Percentiles rank a stretch among this genome's conserved stretches.
Evolutionary conservation across 352 stramenopile genomes (phyloP).

Genomic region (Phytophthora chlamydospora): DNA sequence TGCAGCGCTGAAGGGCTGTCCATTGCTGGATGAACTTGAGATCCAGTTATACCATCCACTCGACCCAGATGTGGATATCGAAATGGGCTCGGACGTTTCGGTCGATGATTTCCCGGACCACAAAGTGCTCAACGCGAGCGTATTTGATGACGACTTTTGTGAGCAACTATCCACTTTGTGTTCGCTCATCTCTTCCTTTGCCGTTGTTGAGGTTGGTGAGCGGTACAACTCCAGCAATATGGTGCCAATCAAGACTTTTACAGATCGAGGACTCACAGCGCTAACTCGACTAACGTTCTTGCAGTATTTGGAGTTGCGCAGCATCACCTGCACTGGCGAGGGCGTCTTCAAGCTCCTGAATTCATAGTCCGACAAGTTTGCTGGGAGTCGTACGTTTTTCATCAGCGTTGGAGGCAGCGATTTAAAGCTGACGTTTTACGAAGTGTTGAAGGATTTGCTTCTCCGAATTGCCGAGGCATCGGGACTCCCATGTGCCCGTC

Average conservation of each 20-base stretch:
- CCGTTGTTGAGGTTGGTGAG: neutral
- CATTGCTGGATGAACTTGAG: slow-evolving; percentile 28
- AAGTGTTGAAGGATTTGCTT: neutral
- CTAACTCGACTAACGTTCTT: neutral
- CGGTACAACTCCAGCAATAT: neutral
- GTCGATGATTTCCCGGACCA: neutral
- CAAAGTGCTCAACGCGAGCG: slow-evolving; percentile 16
- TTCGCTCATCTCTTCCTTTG: neutral
- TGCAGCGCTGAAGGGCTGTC: slow-evolving; percentile 33
- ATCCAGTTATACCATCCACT: slow-evolving; percentile 40
- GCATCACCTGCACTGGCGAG: neutral
- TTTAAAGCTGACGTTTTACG: neutral
- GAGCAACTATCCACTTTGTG: neutral
- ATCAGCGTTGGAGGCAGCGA: neutral
- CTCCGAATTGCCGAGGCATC: neutral
- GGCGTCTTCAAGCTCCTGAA: slow-evolving; percentile 1
- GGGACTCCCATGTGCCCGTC: neutral
- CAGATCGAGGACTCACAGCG: neutral
- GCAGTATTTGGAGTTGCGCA: neutral
- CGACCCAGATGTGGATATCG: neutral
- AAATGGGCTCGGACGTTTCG: neutral
- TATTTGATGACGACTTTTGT: slow-evolving; percentile 1
- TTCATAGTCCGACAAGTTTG: neutral
- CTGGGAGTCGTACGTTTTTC: neutral
- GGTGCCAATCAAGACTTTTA: neutral